phyloP scores from a whole-genome alignment of 164 flowering plant genomes.

The Magnolia changhungtana region DNA sequence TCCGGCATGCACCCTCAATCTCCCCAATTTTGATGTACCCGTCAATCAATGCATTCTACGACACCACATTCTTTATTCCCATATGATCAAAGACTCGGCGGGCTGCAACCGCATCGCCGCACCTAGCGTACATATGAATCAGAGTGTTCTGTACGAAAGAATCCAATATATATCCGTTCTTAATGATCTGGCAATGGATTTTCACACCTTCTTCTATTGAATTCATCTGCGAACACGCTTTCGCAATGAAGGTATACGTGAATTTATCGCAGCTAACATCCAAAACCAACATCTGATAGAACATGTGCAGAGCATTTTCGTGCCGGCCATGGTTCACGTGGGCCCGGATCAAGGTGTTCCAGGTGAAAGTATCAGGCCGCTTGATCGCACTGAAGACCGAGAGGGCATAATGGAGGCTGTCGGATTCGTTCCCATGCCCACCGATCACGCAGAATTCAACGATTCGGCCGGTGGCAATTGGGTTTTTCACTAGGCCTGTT shows the following conservation, averaged over 20 bases:
- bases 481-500: slow-evolving; percentile 20
- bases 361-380: slow-evolving; percentile 43
- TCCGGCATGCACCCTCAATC: slow-evolving; percentile 13
- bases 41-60: slow-evolving; percentile 48
- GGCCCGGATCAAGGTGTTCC: slow-evolving; percentile 63
- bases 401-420: slow-evolving; percentile 28
- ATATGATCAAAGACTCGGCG: slow-evolving; percentile 42
- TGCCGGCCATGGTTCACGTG: slow-evolving; percentile 33
- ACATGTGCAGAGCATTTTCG: slow-evolving; percentile 32
- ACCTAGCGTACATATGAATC: slow-evolving; percentile 29
- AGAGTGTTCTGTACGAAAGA: slow-evolving; percentile 22
- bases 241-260: slow-evolving; percentile 58
- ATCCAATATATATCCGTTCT: slow-evolving; percentile 20
- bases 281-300: slow-evolving; percentile 30
- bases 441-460: slow-evolving; percentile 20
- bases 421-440: slow-evolving; percentile 30
- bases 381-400: slow-evolving; percentile 16
- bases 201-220: slow-evolving; percentile 32
- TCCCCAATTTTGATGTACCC: slow-evolving; percentile 26
- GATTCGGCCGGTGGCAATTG: slow-evolving; percentile 19
- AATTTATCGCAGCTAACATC: slow-evolving; percentile 52
- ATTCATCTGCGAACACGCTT: slow-evolving; percentile 33
- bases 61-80: no score
- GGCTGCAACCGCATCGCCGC: slow-evolving; percentile 23
- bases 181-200: slow-evolving; percentile 42